These are phyloP conservation scores for Diaporthe sp. DNA, from an alignment of 2,329 filamentous ascomycete genomes.

Conservation along the genomic window DNA sequence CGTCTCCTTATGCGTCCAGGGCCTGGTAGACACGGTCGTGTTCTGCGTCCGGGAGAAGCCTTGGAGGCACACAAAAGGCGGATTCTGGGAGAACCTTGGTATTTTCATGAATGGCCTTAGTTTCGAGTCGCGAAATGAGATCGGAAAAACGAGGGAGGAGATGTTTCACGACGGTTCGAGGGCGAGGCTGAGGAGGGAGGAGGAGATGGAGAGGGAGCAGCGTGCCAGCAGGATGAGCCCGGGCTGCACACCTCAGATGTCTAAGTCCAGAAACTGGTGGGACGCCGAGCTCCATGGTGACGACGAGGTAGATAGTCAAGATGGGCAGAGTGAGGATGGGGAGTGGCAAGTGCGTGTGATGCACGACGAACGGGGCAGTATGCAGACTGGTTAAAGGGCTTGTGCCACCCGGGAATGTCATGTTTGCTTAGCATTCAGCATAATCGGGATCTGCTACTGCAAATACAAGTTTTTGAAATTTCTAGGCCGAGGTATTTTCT, in stretches of 20 bases:
- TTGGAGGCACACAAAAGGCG: conserved; percentile 69
- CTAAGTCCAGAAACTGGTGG: conserved; percentile 53
- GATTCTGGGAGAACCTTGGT: conserved; percentile 50
- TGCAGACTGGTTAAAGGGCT: neutral
- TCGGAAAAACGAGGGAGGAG: conserved; percentile 65
- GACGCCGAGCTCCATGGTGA: conserved; percentile 46
- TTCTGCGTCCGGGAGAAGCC: conserved; percentile 80
- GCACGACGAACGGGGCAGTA: neutral
- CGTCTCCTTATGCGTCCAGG: conserved; percentile 74
- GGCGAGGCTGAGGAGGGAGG: conserved; percentile 62
- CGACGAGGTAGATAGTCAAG: conserved; percentile 43
- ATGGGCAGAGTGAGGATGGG: conserved; percentile 3
- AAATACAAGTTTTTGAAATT: neutral
- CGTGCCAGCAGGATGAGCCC: conserved; percentile 42
- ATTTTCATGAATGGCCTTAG: conserved; percentile 41
- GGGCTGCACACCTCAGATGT: conserved; percentile 43
- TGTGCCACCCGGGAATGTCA: neutral
- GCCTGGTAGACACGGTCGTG: conserved; percentile 75
- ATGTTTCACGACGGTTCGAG: conserved; percentile 64
- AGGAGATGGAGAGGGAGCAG: conserved; percentile 52
- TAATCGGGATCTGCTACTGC: neutral
- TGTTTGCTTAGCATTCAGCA: neutral
- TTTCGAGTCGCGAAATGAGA: conserved; percentile 36
- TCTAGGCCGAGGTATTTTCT: conserved; percentile 36
- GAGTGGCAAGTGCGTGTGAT: neutral